Conservation (phyloP, 2,329 filamentous ascomycete genomes). For the Ophiostoma perfectum region DNA sequence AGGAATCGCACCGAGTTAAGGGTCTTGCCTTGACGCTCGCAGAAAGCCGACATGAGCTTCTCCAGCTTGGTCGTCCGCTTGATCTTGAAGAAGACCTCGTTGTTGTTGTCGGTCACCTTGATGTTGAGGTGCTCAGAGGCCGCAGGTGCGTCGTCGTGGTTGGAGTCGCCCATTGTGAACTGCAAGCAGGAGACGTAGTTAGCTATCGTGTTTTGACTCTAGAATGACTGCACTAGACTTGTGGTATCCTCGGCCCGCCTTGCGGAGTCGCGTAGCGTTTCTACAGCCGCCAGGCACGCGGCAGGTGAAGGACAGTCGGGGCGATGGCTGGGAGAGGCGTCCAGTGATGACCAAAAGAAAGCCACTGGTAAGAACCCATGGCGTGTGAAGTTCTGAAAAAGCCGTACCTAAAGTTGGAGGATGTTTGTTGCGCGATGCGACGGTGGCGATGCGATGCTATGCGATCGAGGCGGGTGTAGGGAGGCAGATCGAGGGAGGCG, state of each 20-base stretch:
- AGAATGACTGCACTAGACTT: too few species aligned
- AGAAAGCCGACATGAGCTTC: constrained; percentile 98
- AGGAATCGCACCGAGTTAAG: constrained; percentile 82
- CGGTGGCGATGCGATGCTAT: background rate
- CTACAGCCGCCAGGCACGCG: background rate
- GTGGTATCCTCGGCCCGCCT: too few species aligned
- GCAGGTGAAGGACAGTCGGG: background rate
- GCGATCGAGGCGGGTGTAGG: background rate
- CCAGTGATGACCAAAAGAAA: too few species aligned
- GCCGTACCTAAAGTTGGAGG: too few species aligned
- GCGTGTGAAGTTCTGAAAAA: too few species aligned
- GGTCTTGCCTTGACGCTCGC: constrained; percentile 89
- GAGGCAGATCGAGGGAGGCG: background rate
- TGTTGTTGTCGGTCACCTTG: constrained; percentile 98
- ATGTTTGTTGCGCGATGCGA: constrained; percentile 14
- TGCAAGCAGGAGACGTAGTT: background rate
- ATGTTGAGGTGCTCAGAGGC: constrained; percentile 83
- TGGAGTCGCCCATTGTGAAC: constrained; percentile 32
- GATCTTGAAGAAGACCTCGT: constrained; percentile 99
- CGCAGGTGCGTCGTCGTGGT: constrained; percentile 34
- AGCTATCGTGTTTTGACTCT: too few species aligned
- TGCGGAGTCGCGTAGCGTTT: too few species aligned
- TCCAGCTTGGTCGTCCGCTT: constrained; percentile 93
- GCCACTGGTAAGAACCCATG: too few species aligned
- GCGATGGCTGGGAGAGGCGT: background rate